phyloP scores from a whole-genome alignment of 116 monocot genomes.

The Iris pallida region DNA sequence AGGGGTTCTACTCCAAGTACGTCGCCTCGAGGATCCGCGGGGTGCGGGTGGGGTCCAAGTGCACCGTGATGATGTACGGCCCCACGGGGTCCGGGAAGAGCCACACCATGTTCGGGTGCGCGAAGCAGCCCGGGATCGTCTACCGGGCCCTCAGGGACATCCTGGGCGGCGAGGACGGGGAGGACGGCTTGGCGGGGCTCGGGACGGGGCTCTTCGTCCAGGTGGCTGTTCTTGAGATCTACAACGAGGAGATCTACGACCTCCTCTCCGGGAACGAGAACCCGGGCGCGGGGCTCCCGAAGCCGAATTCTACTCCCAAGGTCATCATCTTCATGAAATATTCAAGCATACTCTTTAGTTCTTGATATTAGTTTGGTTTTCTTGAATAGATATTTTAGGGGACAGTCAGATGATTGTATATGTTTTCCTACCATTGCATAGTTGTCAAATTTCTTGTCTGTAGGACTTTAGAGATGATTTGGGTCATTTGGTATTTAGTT shows the following conservation, averaged over 20 bases:
- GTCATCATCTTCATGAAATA: slow-evolving; percentile 21
- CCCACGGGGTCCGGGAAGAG: slow-evolving; percentile 97
- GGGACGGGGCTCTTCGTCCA: slow-evolving; percentile 58
- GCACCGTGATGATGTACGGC: slow-evolving; percentile 98
- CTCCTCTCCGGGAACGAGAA: slow-evolving; percentile 45
- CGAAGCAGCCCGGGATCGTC: slow-evolving; percentile 78
- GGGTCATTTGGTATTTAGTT: too few relatives aligned
- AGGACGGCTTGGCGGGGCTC: slow-evolving; percentile 19
- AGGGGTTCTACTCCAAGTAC: slow-evolving; percentile 66
- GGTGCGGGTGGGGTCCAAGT: slow-evolving; percentile 70
- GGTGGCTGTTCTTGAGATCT: slow-evolving; percentile 87
- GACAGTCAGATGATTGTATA: too few relatives aligned
- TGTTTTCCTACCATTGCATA: too few relatives aligned
- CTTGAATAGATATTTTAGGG: too few relatives aligned
- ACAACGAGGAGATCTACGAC: slow-evolving; percentile 98
- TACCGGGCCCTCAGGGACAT: slow-evolving; percentile 86
- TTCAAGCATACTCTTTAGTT: neutral
- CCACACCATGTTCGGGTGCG: slow-evolving; percentile 90
- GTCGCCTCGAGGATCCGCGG: slow-evolving; percentile 63
- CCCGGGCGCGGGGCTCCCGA: slow-evolving; percentile 27
- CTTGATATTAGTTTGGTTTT: neutral
- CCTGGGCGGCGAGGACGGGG: slow-evolving; percentile 23
- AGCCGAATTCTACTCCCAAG: slow-evolving; percentile 60
- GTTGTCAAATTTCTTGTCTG: too few relatives aligned
- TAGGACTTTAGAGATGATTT: too few relatives aligned